Conservation (phyloP, 2,329 filamentous ascomycete species). For the Penicillium sclerotiorum region DNA sequence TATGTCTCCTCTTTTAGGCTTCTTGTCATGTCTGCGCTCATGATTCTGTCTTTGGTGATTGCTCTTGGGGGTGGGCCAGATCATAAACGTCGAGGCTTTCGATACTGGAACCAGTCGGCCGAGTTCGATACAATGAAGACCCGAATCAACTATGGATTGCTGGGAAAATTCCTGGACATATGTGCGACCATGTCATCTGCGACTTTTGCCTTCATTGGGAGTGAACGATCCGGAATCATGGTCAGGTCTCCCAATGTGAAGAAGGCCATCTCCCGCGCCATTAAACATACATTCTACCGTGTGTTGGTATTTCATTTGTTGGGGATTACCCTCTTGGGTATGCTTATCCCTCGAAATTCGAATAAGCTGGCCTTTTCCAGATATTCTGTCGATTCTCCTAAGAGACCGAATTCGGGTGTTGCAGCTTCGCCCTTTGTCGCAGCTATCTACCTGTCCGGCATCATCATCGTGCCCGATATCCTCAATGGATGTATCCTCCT, state of each 20-base stretch:
- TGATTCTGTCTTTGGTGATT: conserved; percentile 65
- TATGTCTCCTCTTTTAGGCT: conserved; percentile 65
- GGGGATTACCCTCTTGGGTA: conserved; percentile 72
- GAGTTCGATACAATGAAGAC: conserved; percentile 52
- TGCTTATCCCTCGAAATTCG: conserved; percentile 73
- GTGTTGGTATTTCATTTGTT: conserved; percentile 79
- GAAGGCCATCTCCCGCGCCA: conserved; percentile 72
- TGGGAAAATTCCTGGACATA: conserved; percentile 61
- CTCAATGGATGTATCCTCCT: conserved; percentile 73
- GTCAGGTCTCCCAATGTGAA: conserved; percentile 76
- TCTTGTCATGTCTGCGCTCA: conserved; percentile 64
- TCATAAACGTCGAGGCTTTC: conserved; percentile 62
- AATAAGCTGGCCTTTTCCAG: conserved; percentile 54
- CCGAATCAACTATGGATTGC: conserved; percentile 27
- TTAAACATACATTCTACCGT: conserved; percentile 78
- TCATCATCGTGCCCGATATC: conserved; percentile 64
- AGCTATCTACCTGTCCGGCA: conserved; percentile 66
- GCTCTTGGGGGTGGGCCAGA: conserved; percentile 67
- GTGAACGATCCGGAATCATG: conserved; percentile 74
- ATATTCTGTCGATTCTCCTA: no score
- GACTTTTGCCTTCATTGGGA: conserved; percentile 76
- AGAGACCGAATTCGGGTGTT: conserved; percentile 40
- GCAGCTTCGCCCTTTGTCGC: conserved; percentile 73
- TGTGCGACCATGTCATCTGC: conserved; percentile 73
- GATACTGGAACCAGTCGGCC: conserved; percentile 65